Conservation (phyloP, 2,329 filamentous ascomycete genomes). For the Colletotrichum sp. region DNA sequence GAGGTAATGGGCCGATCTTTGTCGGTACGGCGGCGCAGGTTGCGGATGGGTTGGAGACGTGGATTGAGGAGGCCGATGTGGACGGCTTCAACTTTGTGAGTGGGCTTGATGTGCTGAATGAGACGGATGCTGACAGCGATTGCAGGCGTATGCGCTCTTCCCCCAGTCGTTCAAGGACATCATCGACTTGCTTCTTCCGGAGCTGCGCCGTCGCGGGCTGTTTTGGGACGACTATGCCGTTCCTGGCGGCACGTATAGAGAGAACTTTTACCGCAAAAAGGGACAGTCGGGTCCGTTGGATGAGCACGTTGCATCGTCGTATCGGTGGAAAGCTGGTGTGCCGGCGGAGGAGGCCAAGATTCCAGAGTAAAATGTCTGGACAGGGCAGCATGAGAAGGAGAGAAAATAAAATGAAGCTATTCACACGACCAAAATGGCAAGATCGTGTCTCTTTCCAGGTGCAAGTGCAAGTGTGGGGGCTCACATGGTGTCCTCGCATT, state of each 20-base stretch:
- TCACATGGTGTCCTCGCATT: rapidly evolving
- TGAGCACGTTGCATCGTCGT: slow-evolving; percentile 57
- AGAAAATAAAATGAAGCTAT: slow-evolving; percentile 4
- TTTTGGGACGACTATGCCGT: slow-evolving; percentile 62
- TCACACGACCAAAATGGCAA: neutral
- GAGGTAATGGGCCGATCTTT: slow-evolving; percentile 68
- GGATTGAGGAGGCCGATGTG: slow-evolving; percentile 72
- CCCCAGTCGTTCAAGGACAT: slow-evolving; percentile 73
- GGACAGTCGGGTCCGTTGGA: slow-evolving; percentile 55
- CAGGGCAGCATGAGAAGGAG: neutral
- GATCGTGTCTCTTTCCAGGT: neutral
- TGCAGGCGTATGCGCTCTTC: slow-evolving; percentile 67
- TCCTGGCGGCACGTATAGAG: slow-evolving; percentile 62
- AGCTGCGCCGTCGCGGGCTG: slow-evolving; percentile 62
- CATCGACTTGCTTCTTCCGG: slow-evolving; percentile 68
- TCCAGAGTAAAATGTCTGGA: slow-evolving; percentile 9
- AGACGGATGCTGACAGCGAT: neutral
- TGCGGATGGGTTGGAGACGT: slow-evolving; percentile 70
- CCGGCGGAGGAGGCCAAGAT: slow-evolving; percentile 31
- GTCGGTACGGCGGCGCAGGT: slow-evolving; percentile 70
- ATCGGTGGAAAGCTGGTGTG: slow-evolving; percentile 44
- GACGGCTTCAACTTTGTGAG: slow-evolving; percentile 77
- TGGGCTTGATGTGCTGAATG: neutral
- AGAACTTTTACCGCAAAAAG: slow-evolving; percentile 60
- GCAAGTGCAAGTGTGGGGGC: rapidly evolving